Conservation (phyloP, 768 basidiomycete genomes). For the Coprinopsis marcescibilis region DNA sequence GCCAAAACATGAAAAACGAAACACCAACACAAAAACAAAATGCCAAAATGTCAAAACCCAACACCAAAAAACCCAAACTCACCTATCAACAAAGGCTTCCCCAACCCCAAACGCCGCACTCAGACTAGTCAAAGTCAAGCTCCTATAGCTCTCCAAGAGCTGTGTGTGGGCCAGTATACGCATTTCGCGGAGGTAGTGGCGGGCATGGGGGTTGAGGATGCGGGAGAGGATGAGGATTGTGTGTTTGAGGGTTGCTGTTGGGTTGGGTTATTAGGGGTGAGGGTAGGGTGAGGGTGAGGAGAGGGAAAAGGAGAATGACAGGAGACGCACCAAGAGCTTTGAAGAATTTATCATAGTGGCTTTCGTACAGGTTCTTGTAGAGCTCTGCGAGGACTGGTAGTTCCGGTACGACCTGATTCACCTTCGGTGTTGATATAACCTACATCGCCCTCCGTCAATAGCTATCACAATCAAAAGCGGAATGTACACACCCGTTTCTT, state of each 20-base stretch:
- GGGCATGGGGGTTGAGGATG: constrained; percentile 77
- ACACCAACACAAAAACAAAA: no score
- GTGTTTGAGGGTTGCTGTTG: constrained; percentile 80
- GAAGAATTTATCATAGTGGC: constrained; percentile 94
- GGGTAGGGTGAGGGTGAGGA: no score
- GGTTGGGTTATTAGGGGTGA: background rate
- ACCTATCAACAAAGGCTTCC: constrained; percentile 83
- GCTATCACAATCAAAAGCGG: no score
- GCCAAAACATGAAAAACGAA: no score
- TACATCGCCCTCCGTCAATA: no score
- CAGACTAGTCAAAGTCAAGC: constrained; percentile 83
- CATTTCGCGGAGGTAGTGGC: constrained; percentile 95
- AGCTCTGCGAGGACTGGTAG: constrained; percentile 78
- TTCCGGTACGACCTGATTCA: constrained; percentile 77
- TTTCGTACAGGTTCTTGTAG: constrained; percentile 84
- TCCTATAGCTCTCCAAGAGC: constrained; percentile 86
- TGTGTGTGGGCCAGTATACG: constrained; percentile 91
- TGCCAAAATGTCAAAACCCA: no score
- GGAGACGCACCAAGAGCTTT: no score
- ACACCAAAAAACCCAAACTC: no score
- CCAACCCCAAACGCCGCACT: constrained; percentile 85
- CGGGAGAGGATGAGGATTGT: constrained; percentile 83
- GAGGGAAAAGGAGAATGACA: no score
- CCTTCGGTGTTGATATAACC: constrained; percentile 85
- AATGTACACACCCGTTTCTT: no score